Evolutionary conservation across 768 basidiomycete species (phyloP), one percentile per base, ranked within the genome.

Genomic region (Russula sp.): DNA sequence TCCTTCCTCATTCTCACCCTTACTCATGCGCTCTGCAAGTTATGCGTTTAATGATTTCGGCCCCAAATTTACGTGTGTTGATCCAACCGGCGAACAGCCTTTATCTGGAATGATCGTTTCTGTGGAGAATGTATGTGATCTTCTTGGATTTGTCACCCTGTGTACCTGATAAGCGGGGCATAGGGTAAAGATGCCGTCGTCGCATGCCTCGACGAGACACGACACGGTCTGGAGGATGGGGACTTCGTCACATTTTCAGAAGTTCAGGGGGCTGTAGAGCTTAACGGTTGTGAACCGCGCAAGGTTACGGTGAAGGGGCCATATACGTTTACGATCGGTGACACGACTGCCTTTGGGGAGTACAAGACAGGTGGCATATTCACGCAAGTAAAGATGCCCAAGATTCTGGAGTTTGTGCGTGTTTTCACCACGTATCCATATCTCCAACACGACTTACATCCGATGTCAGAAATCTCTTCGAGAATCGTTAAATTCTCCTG

Each of bases 311-410:
- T 96, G 66, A 98, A 96, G 72, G 97, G 96, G 2, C 97, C 97
- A 0, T 99, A 98, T 73, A 98, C 97, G 0, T 99, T 99, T 76
- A 80, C 89, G 34, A 96, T 99, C 62, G 96, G 97, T 3, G 92
- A 97, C 73, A 98, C 95, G 2, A 83, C 87, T 34, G 81, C 81
- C 40, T 73, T 97, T 13, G 80, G 86, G 30, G 80, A 84, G 51
- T 98, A 98, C 77, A 84, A 87, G 69, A 73, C 84, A 32, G 97
- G 96, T 28, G 97, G 97, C 42, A 89, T 95, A 66, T 99, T 98
- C 75, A 94, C 92, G 8, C 97, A 99, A 75, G 94, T 98, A 67
- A 99, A 98, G 79, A 96, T 98, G 94, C 97, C 97, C 11, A 98
- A 96, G 78, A 82, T 94, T 56, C 78, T 98, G 55, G 85, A 94